Percentiles rank a stretch among this genome's conserved stretches.
Evolutionary conservation across 805 yeast species (phyloP).

Genomic region (Myxozyma geophila): DNA sequence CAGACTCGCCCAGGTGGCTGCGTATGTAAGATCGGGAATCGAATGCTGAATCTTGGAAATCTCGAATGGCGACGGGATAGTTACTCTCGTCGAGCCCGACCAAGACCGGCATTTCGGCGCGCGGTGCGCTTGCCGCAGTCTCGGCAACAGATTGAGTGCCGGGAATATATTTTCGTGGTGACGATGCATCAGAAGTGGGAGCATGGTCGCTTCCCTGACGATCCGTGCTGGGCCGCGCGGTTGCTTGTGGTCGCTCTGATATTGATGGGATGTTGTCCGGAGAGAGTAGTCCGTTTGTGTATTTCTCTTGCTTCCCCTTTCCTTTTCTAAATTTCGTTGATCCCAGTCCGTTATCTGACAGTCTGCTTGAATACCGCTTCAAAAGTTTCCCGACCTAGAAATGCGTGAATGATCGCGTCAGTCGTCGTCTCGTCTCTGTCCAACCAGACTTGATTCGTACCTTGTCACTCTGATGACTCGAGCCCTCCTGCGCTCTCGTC

Average conservation of each 20-base stretch:
- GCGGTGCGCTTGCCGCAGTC: neutral
- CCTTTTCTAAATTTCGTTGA: conserved; percentile 8
- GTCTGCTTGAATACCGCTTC: conserved; percentile 31
- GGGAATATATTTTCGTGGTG: neutral
- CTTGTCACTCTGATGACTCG: conserved; percentile 20
- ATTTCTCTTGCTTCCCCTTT: conserved; percentile 19
- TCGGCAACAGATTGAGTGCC: neutral
- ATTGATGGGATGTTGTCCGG: conserved; percentile 14
- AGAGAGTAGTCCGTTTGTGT: conserved; percentile 13
- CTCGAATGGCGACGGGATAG: conserved; percentile 25
- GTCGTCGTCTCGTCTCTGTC: neutral
- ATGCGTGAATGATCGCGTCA: neutral
- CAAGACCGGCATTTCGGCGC: conserved; percentile 10
- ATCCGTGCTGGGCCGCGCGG: neutral
- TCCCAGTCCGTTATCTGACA: conserved; percentile 7
- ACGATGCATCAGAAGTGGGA: neutral
- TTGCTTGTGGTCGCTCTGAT: conserved; percentile 1
- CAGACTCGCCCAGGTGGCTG: conserved; percentile 18
- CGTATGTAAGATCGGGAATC: conserved; percentile 14
- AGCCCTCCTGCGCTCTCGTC: neutral
- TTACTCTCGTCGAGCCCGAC: conserved; percentile 24
- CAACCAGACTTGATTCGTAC: conserved; percentile 1
- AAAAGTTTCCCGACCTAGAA: conserved; percentile 32
- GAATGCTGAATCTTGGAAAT: conserved; percentile 22
- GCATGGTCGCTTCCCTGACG: neutral